Base-by-base conservation (phyloP, 1,284 basidiomycete genomes). In the Leccinum angustisporum region DNA sequence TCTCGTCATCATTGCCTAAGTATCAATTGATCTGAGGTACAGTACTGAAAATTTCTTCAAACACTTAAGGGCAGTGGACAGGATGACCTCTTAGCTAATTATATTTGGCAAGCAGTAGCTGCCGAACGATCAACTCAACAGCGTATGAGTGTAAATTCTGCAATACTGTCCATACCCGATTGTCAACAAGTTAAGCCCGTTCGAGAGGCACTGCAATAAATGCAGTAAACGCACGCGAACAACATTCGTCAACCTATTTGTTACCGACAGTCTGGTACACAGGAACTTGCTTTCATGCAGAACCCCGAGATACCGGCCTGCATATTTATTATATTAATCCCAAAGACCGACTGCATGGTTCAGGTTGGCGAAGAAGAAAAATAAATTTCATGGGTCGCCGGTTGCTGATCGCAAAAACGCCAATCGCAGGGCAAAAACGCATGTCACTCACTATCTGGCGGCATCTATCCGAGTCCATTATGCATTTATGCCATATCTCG, bases 231-330 rank as follows among this genome's bases (percentile, higher is more conserved):
- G 46, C 4, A 50, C 4, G 46, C 46, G 46, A 50, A 25, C 21
- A 50, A 27, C 46, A 58, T 56, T 59, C 14, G 11, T 54, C 38
- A 59, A 63, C 61, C 50, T 50, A 25, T 50, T 25, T 50, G 5
- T 56, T 30, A 68, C 67, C 69, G 58, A 67, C 27, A 40, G 25
- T 55, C 10, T 62, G 69, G 69, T 67, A 67, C 21, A 4, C 5
- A 50, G 21, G 21, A 25, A 50, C 46, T 48, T 21, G 13, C 13
- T 25, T 50, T 50, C 13, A 50, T 21, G 21, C 46, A 48, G 18
- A 48, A 8, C 18, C 40, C 40, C 40, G 18, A 46, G 43, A 46
- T 46, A 11, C 6, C 46, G 46, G 46, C 46, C 13, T 46, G 18
- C 18, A 46, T 43, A n/a, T 6, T 43, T 9, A 16, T 16, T 38